A percentile compares a stretch with the other conserved stretches of the same genome.
phyloP scores from a whole-genome alignment of 768 basidiomycete species.

The Pleurotus salmoneostramineus region DNA sequence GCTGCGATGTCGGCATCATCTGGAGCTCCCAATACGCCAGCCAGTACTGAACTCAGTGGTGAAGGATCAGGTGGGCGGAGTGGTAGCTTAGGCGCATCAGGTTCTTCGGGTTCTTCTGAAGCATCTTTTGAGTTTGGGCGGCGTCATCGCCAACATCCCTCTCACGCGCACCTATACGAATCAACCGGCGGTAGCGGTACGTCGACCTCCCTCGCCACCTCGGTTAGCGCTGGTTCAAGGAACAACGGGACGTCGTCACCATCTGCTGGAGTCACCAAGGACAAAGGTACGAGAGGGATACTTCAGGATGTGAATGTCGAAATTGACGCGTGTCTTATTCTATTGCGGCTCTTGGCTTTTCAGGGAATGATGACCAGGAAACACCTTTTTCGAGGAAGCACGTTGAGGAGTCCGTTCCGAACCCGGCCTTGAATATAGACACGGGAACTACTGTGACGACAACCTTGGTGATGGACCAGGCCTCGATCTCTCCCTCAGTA shows the following conservation, averaged over 20 bases:
- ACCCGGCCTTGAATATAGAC: not conserved
- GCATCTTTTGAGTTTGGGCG: slow-evolving; percentile 7
- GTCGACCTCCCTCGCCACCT: slow-evolving; percentile 4
- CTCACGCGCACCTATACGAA: not conserved
- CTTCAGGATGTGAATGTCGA: slow-evolving; percentile 13
- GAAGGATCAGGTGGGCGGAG: not conserved
- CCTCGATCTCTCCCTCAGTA: not conserved
- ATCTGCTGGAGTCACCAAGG: slow-evolving; percentile 12
- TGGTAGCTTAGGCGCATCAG: not conserved
- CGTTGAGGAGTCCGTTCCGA: slow-evolving; percentile 2
- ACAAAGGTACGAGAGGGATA: not conserved
- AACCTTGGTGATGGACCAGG: slow-evolving; percentile 1
- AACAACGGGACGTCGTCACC: slow-evolving; percentile 19
- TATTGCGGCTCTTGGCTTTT: not conserved
- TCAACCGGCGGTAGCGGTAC: slow-evolving; percentile 3
- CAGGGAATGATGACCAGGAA: not conserved
- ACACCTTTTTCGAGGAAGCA: not conserved
- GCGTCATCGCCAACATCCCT: slow-evolving; percentile 2
- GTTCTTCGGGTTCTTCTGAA: slow-evolving; percentile 5
- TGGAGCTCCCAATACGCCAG: not conserved
- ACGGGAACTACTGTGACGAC: not conserved
- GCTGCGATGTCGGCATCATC: not conserved
- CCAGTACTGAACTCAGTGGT: not conserved
- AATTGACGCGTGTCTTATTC: slow-evolving; percentile 13
- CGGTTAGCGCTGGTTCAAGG: slow-evolving; percentile 11